These are phyloP conservation scores for Andalucia godoyi DNA, from an alignment of 78 protist species.

Conservation along the genomic window DNA sequence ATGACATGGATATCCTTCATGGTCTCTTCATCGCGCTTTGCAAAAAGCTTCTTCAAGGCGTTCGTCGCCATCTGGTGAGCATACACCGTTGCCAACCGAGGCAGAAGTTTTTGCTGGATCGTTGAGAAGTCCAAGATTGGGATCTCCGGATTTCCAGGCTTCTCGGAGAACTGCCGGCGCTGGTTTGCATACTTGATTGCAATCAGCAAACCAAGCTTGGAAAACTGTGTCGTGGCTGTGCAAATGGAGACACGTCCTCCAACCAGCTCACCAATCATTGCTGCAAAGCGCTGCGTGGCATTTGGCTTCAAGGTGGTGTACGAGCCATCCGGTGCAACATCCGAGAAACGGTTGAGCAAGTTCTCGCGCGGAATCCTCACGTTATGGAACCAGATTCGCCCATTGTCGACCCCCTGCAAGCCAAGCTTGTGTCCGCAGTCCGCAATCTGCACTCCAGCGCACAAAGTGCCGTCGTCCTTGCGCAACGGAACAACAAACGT, in stretches of 20 bases:
- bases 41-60: conserved; percentile 28
- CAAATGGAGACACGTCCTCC: conserved; percentile 47
- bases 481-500: conserved; percentile 44
- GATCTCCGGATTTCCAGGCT: not conserved
- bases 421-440: conserved; percentile 55
- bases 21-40: too few species aligned
- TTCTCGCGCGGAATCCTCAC: conserved; percentile 43
- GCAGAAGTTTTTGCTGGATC: conserved; percentile 41
- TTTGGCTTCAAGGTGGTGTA: conserved; percentile 30
- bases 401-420: conserved; percentile 53
- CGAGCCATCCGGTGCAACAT: conserved; percentile 14
- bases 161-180: conserved; percentile 38
- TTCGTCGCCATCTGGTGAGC: conserved; percentile 38
- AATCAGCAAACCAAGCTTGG: conserved; percentile 31
- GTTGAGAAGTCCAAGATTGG: not conserved
- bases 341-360: conserved; percentile 32
- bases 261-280: conserved; percentile 40
- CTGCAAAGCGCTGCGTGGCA: conserved; percentile 30
- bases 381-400: conserved; percentile 39
- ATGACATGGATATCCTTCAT: too few species aligned
- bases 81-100: conserved; percentile 33
- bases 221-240: conserved; percentile 15
- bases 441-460: conserved; percentile 30
- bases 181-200: conserved; percentile 37
- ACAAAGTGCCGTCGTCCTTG: not conserved